Conservation (phyloP, 805 yeast species). For the Wickerhamiella siamensis region DNA sequence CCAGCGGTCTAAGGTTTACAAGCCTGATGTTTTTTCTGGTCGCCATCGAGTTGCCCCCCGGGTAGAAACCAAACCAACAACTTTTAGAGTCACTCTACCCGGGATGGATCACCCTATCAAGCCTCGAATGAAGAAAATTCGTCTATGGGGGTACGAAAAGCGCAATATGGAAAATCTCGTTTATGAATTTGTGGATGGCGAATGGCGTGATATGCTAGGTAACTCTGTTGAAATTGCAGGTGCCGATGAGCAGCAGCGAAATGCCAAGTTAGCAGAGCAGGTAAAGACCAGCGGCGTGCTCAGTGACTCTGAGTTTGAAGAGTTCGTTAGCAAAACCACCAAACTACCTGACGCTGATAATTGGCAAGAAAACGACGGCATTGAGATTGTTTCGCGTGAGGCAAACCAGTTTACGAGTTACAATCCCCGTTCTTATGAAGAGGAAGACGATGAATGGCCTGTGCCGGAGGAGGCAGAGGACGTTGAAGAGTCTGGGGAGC, state of each 20-base stretch:
- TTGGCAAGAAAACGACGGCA: constrained; percentile 33
- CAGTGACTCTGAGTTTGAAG: constrained; percentile 21
- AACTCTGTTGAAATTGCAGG: constrained; percentile 51
- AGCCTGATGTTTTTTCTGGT: constrained; percentile 36
- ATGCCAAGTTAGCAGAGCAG: constrained; percentile 9
- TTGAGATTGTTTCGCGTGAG: constrained; percentile 26
- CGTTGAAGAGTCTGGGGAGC: constrained; percentile 27
- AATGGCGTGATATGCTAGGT: constrained; percentile 69
- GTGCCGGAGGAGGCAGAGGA: constrained; percentile 16
- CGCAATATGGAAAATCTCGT: constrained; percentile 37
- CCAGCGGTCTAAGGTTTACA: constrained; percentile 23
- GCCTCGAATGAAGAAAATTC: constrained; percentile 54
- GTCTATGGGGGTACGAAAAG: constrained; percentile 85
- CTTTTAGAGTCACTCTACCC: constrained; percentile 44
- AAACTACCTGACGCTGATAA: constrained; percentile 24
- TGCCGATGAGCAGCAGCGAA: constrained; percentile 24
- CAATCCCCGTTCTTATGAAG: background rate
- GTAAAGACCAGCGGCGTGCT: constrained; percentile 9
- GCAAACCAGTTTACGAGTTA: constrained; percentile 15
- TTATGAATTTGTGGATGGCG: constrained; percentile 43
- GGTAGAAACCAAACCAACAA: constrained; percentile 36
- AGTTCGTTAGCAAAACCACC: constrained; percentile 12
- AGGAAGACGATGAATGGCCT: background rate
- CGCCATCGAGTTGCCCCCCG: constrained; percentile 46
- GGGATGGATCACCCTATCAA: constrained; percentile 35